phyloP scores from a whole-genome alignment of 2,329 filamentous ascomycete species.

The Cladosporium phlei region DNA sequence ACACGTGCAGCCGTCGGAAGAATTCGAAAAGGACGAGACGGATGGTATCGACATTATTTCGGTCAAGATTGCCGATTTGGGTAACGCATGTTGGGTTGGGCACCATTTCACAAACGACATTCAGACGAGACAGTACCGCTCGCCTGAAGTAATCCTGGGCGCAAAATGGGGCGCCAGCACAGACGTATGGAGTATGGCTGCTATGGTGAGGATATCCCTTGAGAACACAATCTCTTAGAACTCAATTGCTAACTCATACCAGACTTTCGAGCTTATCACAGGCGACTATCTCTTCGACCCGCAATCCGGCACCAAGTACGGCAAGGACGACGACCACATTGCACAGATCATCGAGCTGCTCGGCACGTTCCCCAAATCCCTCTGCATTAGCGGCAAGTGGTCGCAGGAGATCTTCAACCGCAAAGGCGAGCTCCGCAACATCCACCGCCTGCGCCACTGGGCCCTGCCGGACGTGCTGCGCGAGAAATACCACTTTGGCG shows the following conservation, averaged over 20 bases:
- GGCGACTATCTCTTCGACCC: constrained; percentile 98
- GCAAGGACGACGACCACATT: constrained; percentile 98
- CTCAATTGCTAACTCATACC: constrained; percentile 17
- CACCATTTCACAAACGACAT: constrained; percentile 99
- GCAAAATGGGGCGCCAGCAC: constrained; percentile 99
- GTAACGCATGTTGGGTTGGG: constrained; percentile 97
- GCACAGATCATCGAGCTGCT: constrained; percentile 97
- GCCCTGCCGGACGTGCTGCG: constrained; percentile 84
- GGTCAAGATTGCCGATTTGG: constrained; percentile 97
- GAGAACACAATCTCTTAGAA: neutral
- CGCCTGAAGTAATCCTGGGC: constrained; percentile 92
- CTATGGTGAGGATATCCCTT: constrained; percentile 67
- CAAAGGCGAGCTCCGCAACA: constrained; percentile 94
- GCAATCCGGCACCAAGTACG: constrained; percentile 96
- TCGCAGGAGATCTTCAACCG: constrained; percentile 98
- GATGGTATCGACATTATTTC: constrained; percentile 74
- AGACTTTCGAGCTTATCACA: constrained; percentile 97
- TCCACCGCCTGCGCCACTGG: constrained; percentile 94
- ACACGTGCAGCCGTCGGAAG: constrained; percentile 50
- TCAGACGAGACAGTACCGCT: constrained; percentile 93
- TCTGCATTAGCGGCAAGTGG: constrained; percentile 93
- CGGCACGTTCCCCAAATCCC: constrained; percentile 84
- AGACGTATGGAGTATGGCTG: constrained; percentile 99
- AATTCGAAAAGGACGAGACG: constrained; percentile 43
- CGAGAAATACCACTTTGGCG: constrained; percentile 94